phyloP scores from a whole-genome alignment of 1,284 basidiomycete species.

The Apiotrichum gracile region DNA sequence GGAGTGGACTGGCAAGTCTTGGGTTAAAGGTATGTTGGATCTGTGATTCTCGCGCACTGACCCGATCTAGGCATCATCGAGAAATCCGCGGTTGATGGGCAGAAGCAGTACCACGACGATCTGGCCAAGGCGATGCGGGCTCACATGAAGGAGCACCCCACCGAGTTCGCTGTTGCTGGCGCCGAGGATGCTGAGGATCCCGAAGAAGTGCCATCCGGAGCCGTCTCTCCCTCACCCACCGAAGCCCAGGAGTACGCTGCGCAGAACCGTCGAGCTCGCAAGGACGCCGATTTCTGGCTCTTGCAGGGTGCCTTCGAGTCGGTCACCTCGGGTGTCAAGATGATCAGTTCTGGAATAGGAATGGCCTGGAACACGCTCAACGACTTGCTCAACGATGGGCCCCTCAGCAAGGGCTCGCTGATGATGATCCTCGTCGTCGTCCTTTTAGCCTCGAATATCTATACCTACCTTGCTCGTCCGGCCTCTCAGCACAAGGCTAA shows the following conservation, averaged over 20 bases:
- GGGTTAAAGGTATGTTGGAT: slow-evolving; percentile 74
- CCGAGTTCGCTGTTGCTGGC: slow-evolving; percentile 82
- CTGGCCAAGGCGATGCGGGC: slow-evolving; percentile 76
- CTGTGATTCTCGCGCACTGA: background rate
- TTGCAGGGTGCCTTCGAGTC: slow-evolving; percentile 82
- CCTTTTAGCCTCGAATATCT: slow-evolving; percentile 64
- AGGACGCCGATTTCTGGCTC: slow-evolving; percentile 51
- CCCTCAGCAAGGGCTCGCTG: slow-evolving; percentile 49
- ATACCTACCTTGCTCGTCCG: slow-evolving; percentile 34
- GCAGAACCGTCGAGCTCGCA: slow-evolving; percentile 23
- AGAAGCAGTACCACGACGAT: slow-evolving; percentile 79
- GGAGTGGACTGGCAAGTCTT: slow-evolving; percentile 93
- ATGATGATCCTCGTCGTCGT: slow-evolving; percentile 64
- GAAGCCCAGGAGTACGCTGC: slow-evolving; percentile 42
- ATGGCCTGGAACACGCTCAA: slow-evolving; percentile 54
- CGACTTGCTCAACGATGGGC: slow-evolving; percentile 62
- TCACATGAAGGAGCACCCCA: slow-evolving; percentile 81
- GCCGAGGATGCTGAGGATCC: slow-evolving; percentile 40
- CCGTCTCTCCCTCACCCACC: slow-evolving; percentile 4
- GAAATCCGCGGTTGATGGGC: slow-evolving; percentile 85
- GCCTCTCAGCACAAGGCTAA: slow-evolving; percentile 17
- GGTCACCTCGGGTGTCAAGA: slow-evolving; percentile 61
- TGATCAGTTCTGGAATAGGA: slow-evolving; percentile 61
- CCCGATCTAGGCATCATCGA: slow-evolving; percentile 77
- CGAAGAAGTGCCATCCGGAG: background rate